Evolutionary conservation across 345 rosid species (phyloP), one percentile per base, ranked within the genome.

Genomic region (Eucalyptus guilfoylei): DNA sequence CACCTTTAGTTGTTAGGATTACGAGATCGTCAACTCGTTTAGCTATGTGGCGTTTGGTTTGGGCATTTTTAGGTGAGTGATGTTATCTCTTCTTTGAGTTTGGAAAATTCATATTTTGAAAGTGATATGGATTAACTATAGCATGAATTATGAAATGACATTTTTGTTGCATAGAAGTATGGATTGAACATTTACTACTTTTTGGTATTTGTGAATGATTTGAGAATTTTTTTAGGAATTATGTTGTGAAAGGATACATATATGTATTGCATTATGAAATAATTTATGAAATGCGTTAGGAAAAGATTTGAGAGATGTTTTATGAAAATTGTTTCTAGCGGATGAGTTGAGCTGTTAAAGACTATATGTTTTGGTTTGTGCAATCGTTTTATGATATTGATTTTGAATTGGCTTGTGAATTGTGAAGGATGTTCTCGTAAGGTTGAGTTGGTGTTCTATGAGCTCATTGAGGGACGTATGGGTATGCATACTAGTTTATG

Each of bases 11-110:
- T 26, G 30, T 24, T 58, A 58, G 64, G 64, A 58, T 58, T 26
- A 26, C 0, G n/a, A 26, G n/a, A 58, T 58, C 3, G 2, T 26
- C n/a, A 11, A 1, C 14, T 58, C 3, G 3, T 24, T 24, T 58
- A 58, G 30, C 14, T 26, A 58, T 58, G 55, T 26, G 64, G 26
- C 26, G 21, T 58, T 58, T 58, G 30, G 14, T 58, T 58, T 58
- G 14, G 14, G n/a, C 30, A 24, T 10, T 58, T 26, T 26, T 23
- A 58, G 14, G 64, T 58, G 14, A 58, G 64, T 5, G n/a, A 11
- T 58, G 14, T 23, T 58, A 58, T 58, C n/a, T 58, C 30, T 26
- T 58, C 64, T 26, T 58, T 26, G n/a, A 58, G 64, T 26, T 58
- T 26, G 64, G 12, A 58, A 58, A 58, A 7, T 55, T 55, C 62